Evolutionary conservation across 1,139 yeast species (phyloP).

Genomic region (Hansenula sp.): DNA sequence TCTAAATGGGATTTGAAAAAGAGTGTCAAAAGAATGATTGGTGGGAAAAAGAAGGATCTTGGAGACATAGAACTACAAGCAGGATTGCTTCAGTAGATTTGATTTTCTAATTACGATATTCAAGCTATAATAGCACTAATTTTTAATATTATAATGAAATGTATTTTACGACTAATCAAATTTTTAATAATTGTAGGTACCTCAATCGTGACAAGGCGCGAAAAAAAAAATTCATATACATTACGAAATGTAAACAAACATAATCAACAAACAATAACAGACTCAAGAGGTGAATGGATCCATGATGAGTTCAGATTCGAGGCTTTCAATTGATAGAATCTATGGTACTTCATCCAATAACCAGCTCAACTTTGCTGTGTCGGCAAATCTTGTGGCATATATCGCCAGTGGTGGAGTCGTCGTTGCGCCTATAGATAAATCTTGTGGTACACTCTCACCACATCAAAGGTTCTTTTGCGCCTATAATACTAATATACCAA

Average conservation of each 20-base stretch:
- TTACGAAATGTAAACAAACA: conserved; percentile 2
- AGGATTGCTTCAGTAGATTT: conserved; percentile 7
- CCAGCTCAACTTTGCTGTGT: conserved; percentile 34
- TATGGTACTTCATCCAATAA: conserved; percentile 39
- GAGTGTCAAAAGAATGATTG: conserved; percentile 10
- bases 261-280: neutral
- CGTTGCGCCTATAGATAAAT: conserved; percentile 32
- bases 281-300: neutral
- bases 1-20: conserved; percentile 11
- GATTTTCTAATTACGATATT: no score
- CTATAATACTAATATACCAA: conserved; percentile 20
- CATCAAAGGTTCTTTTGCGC: conserved; percentile 51
- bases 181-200: neutral
- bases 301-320: neutral
- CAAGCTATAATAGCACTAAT: no score
- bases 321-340: conserved; percentile 26
- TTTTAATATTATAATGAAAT: neutral
- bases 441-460: conserved; percentile 14
- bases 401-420: conserved; percentile 71
- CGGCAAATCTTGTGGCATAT: conserved; percentile 45
- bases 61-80: conserved; percentile 18
- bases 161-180: neutral
- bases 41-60: conserved; percentile 1
- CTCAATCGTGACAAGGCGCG: no score
- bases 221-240: no score